Evolutionary conservation across 176 grass and related monocot species (phyloP).

Genomic region (Echinochloa phyllopogon): DNA sequence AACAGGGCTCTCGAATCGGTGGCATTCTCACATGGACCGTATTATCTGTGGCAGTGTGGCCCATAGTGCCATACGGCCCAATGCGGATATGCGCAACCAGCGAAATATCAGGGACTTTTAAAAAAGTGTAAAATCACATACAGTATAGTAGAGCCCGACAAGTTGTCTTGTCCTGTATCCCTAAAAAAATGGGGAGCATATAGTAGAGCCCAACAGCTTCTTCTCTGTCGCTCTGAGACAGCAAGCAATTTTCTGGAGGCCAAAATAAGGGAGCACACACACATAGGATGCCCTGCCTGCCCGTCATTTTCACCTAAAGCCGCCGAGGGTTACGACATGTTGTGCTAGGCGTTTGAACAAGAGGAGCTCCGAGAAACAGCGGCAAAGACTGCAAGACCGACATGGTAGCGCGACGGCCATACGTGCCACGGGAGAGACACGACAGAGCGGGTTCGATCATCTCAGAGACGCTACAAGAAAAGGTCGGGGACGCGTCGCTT

Average conservation of each 20-base stretch:
- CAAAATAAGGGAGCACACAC: background rate
- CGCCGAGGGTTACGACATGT: background rate
- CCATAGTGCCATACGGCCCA: background rate
- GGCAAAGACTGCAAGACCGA: background rate
- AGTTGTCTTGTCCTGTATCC: background rate
- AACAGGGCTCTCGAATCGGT: background rate
- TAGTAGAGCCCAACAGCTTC: background rate
- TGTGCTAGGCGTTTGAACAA: background rate
- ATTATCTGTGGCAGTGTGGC: background rate
- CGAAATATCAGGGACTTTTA: background rate
- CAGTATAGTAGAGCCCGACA: background rate
- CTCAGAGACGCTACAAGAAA: background rate
- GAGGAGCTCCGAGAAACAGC: background rate
- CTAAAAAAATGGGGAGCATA: background rate
- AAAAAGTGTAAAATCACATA: background rate
- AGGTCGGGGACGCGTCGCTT: background rate
- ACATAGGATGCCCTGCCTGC: conserved; percentile 4
- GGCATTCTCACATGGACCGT: background rate
- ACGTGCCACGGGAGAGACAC: background rate
- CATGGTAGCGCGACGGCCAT: background rate
- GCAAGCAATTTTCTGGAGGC: background rate
- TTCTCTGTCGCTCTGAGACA: background rate
- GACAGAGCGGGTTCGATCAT: too few relatives aligned
- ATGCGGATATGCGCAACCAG: background rate
- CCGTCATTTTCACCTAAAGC: background rate